Base-by-base conservation (phyloP, 768 basidiomycete species). In the Candolleomyces eurysporus region DNA sequence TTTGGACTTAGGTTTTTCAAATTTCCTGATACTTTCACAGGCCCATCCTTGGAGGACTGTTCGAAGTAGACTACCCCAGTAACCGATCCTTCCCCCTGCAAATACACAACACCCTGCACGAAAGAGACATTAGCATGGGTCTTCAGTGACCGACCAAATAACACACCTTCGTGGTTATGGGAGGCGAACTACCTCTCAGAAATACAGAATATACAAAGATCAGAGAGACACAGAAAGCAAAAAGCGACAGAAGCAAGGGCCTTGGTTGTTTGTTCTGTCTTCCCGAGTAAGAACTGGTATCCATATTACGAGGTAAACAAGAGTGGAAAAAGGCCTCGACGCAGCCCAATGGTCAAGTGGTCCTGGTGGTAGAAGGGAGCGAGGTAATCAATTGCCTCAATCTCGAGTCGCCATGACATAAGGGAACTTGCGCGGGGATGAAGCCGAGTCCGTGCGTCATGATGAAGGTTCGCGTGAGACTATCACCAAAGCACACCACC, bases 11-110 rank as follows among this genome's bases (percentile, higher is more conserved):
- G 79, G 62, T 82, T 82, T 60, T 74, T 78, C 63, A 94, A 76
- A 57, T 82, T 78, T 30, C 90, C 90, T 10, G 81, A 82, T 45
- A 94, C 73, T 14, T 75, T 83, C 53, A 91, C 88, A 26, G 85
- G 81, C 2, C 79, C 81, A 58, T 68, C 70, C 62, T 72, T 70
- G 17, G 76, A 69, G 2, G 76, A 58, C 71, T 93, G 91, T 31
- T 79, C 76, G 72, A 94, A 92, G 45, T 77, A 79, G 61, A 92
- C 83, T 4, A 80, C 84, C 45, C 92, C 92, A 45, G 76, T 73
- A 55, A 89, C 87, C 48, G 74, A 71, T 4, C 85, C 83, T 66
- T 82, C 81, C 45, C 89, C 88, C 57, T 78, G 80, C 63, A 93
- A 75, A 46, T 90, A 81, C 2, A 81, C 89, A 40, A 76, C 66